These are phyloP conservation scores for Penicillium hesseltinei DNA, from an alignment of 2,329 filamentous ascomycete species.

Conservation along the genomic window DNA sequence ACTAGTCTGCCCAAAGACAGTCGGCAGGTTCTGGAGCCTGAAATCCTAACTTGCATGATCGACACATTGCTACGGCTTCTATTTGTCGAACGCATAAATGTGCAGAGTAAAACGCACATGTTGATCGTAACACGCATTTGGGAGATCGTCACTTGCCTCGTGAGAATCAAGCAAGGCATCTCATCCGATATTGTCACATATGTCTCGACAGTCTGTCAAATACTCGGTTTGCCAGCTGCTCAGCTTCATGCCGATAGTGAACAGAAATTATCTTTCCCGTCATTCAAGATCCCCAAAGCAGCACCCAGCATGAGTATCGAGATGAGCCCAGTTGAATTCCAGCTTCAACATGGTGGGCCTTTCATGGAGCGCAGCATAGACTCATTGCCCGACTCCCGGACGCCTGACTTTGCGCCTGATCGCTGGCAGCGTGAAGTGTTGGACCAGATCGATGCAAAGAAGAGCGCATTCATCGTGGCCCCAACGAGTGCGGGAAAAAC, in stretches of 20 bases:
- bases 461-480: slow-evolving; percentile 71
- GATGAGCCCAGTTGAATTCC: slow-evolving; percentile 57
- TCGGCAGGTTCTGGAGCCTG: slow-evolving; percentile 43
- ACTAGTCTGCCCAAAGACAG: slow-evolving; percentile 38
- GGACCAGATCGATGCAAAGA: slow-evolving; percentile 67
- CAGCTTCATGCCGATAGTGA: slow-evolving; percentile 14
- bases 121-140: slow-evolving; percentile 33
- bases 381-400: slow-evolving; percentile 64
- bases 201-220: slow-evolving; percentile 32
- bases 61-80: slow-evolving; percentile 21
- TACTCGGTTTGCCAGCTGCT: slow-evolving; percentile 33
- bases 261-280: slow-evolving; percentile 22
- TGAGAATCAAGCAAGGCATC: slow-evolving; percentile 35
- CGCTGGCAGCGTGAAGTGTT: slow-evolving; percentile 73
- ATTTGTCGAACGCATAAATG: slow-evolving; percentile 11
- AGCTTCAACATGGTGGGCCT: slow-evolving; percentile 66
- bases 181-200: slow-evolving; percentile 44
- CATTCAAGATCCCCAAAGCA: slow-evolving; percentile 13
- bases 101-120: slow-evolving; percentile 39
- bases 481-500: slow-evolving; percentile 80
- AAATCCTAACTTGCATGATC: slow-evolving; percentile 40
- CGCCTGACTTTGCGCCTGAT: slow-evolving; percentile 67
- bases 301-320: slow-evolving; percentile 32
- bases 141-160: slow-evolving; percentile 5
- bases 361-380: slow-evolving; percentile 75